Percentiles rank a stretch among this genome's conserved stretches.
phyloP scores from a whole-genome alignment of 2,329 filamentous ascomycete species.

The Paracoccidioides lutzii region DNA sequence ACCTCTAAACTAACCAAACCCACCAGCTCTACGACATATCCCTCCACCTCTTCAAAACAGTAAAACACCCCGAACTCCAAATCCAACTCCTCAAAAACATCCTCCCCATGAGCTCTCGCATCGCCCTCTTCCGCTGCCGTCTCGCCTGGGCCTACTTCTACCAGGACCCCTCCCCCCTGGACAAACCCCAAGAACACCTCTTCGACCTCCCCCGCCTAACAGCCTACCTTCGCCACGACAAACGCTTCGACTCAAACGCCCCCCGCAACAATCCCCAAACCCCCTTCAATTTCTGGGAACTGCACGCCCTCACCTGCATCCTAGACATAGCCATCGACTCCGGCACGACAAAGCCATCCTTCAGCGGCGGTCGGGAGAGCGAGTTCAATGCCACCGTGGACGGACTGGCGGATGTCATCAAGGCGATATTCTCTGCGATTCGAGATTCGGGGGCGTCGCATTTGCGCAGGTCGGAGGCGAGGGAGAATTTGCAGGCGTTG shows the following conservation, averaged over 20 bases:
- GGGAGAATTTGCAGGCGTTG: constrained; percentile 62
- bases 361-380: constrained; percentile 18
- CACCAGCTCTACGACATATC: constrained; percentile 21
- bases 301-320: constrained; percentile 53
- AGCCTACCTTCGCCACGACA: constrained; percentile 15
- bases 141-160: constrained; percentile 28
- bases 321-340: constrained; percentile 65
- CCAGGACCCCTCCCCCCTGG: constrained; percentile 17
- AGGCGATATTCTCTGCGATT: constrained; percentile 47
- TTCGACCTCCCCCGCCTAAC: constrained; percentile 22
- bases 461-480: constrained; percentile 61
- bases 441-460: constrained; percentile 61
- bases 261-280: not conserved
- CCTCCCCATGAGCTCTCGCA: constrained; percentile 23
- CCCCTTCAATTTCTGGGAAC: constrained; percentile 48
- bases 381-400: constrained; percentile 62
- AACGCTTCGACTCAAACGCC: constrained; percentile 20
- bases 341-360: constrained; percentile 27
- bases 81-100: constrained; percentile 30
- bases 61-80: constrained; percentile 27
- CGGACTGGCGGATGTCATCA: constrained; percentile 47
- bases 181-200: constrained; percentile 16
- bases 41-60: constrained; percentile 20
- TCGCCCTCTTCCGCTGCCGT: constrained; percentile 28
- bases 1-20: constrained; percentile 8